phyloP scores from a whole-genome alignment of 208 protist species.

The Spongospora subterranea region DNA sequence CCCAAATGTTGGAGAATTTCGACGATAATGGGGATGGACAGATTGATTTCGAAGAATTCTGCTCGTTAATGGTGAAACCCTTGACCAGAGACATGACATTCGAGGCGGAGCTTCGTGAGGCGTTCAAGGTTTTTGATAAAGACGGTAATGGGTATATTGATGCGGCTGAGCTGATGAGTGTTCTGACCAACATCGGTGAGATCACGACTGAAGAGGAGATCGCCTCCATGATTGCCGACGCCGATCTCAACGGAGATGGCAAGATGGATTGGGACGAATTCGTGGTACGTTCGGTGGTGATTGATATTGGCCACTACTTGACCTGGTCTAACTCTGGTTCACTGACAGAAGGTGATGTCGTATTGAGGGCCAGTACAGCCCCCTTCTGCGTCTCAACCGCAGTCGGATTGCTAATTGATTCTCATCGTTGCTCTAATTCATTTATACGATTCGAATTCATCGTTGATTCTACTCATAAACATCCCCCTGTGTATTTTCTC shows the following conservation, averaged over 20 bases:
- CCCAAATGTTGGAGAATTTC: conserved; percentile 71
- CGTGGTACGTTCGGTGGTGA: conserved; percentile 57
- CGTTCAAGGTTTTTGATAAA: conserved; percentile 75
- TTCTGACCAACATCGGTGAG: conserved; percentile 76
- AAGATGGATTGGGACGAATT: conserved; percentile 73
- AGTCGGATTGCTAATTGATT: too few species aligned
- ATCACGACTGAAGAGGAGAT: conserved; percentile 73
- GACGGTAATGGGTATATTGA: conserved; percentile 75
- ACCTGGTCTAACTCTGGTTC: too few species aligned
- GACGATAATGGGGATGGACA: conserved; percentile 64
- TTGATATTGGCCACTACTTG: too few species aligned
- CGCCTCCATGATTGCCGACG: conserved; percentile 73
- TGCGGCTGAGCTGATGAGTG: conserved; percentile 72
- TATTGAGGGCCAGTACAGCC: too few species aligned
- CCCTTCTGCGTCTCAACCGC: too few species aligned
- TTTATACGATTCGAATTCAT: too few species aligned
- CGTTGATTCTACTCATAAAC: too few species aligned
- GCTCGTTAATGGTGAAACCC: conserved; percentile 71
- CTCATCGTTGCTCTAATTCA: too few species aligned
- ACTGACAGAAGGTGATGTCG: too few species aligned
- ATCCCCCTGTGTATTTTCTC: too few species aligned
- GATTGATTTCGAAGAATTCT: conserved; percentile 77
- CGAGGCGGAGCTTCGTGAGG: conserved; percentile 74
- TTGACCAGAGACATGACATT: conserved; percentile 69
- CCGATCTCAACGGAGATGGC: conserved; percentile 74